These are phyloP conservation scores for Lentithecium fluviatile DNA, from an alignment of 495 filamentous ascomycete genomes.

Conservation along the genomic window DNA sequence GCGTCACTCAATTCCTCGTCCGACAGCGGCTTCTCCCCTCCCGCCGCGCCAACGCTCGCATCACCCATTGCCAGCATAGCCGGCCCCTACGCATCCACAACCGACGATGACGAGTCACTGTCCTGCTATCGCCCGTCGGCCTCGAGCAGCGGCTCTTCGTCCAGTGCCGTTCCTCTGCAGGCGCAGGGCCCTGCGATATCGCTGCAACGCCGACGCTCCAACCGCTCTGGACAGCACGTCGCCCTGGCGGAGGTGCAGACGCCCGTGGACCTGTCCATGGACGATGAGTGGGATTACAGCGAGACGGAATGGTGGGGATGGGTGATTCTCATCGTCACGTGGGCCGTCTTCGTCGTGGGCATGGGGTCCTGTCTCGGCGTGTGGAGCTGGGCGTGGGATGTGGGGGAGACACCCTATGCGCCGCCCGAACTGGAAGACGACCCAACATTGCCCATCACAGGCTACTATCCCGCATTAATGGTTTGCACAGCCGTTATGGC, in stretches of 20 bases:
- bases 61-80: conserved; percentile 54
- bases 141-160: conserved; percentile 17
- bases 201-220: conserved; percentile 45
- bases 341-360: conserved; percentile 90
- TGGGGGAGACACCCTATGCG: conserved; percentile 91
- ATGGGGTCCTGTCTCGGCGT: conserved; percentile 95
- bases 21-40: conserved; percentile 37
- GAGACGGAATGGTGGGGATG: conserved; percentile 98
- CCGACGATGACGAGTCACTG: conserved; percentile 75
- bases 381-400: conserved; percentile 99
- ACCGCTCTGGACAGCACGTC: conserved; percentile 29
- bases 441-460: conserved; percentile 87
- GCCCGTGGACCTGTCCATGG: conserved; percentile 46
- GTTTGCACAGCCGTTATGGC: conserved; percentile 93
- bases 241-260: conserved; percentile 47
- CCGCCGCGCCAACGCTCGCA: conserved; percentile 36
- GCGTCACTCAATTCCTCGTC: conserved; percentile 33
- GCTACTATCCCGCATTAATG: conserved; percentile 93
- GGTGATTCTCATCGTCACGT: conserved; percentile 84
- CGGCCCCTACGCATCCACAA: conserved; percentile 66
- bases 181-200: conserved; percentile 40
- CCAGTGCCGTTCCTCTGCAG: conserved; percentile 18
- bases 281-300: conserved; percentile 74
- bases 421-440: conserved; percentile 92
- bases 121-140: conserved; percentile 48